Evolutionary conservation across 2,329 filamentous ascomycete species (phyloP).

Genomic region (Scedosporium dehoogii): DNA sequence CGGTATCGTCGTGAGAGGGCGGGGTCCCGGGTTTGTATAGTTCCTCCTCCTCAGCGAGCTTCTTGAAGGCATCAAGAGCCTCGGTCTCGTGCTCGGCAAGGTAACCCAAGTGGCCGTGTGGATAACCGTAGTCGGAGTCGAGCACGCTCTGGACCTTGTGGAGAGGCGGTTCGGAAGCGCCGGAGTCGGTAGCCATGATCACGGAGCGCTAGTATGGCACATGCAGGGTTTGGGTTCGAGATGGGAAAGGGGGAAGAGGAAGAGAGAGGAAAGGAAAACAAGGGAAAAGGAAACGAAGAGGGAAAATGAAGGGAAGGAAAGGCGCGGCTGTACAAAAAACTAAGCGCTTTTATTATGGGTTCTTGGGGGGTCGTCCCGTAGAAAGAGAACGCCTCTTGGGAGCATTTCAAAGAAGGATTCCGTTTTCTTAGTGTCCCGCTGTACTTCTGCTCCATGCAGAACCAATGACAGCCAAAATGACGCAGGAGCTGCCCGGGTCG

Average conservation of each 20-base stretch:
- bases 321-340: no score
- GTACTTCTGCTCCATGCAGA: not conserved
- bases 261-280: not conserved
- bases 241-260: not conserved
- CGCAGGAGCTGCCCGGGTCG: not conserved
- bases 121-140: slow-evolving; percentile 43
- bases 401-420: not conserved
- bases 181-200: slow-evolving; percentile 6
- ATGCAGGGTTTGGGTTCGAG: not conserved
- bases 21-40: slow-evolving; percentile 48
- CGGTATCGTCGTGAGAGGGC: slow-evolving; percentile 62
- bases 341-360: not conserved
- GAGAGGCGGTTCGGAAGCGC: slow-evolving; percentile 1
- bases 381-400: not conserved
- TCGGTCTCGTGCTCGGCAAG: slow-evolving; percentile 58
- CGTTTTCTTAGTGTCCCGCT: not conserved
- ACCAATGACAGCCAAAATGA: not conserved
- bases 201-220: not conserved
- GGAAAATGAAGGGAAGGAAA: not conserved
- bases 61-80: slow-evolving; percentile 64
- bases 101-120: slow-evolving; percentile 71
- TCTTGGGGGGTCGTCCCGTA: not conserved
- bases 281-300: not conserved
- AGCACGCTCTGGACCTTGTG: slow-evolving; percentile 11
- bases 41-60: slow-evolving; percentile 51